A percentile compares a stretch with the other conserved stretches of the same genome.
Evolutionary conservation across 129 eudicot species (phyloP).

Genomic region (Artemisia tridentata): DNA sequence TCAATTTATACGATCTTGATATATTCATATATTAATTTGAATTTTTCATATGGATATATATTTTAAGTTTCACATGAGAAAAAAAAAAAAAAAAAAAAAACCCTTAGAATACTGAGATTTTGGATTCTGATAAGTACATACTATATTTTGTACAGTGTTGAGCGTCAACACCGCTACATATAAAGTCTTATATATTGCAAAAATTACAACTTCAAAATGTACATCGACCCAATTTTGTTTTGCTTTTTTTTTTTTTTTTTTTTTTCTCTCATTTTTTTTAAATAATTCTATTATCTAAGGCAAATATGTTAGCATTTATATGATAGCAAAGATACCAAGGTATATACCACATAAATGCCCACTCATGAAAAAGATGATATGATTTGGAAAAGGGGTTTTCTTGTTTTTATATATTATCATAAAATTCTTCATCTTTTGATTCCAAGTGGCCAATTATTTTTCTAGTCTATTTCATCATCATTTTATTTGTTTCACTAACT

Average conservation of each 20-base stretch:
- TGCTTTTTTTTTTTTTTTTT: background rate
- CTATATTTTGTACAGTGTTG: too few species aligned
- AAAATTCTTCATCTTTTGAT: constrained; percentile 20
- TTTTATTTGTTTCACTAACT: background rate
- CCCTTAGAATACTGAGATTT: too few species aligned
- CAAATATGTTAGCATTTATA: background rate
- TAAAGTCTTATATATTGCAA: too few species aligned
- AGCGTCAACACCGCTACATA: too few species aligned
- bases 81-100: too few species aligned
- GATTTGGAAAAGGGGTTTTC: constrained; percentile 31
- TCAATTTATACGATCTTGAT: too few species aligned
- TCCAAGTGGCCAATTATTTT: constrained; percentile 28
- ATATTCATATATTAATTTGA: background rate
- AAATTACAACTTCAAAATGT: too few species aligned
- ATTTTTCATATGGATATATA: too few species aligned
- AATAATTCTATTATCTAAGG: background rate
- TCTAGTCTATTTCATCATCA: constrained; percentile 20
- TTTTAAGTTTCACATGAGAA: too few species aligned
- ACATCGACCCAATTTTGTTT: too few species aligned
- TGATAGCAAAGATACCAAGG: constrained; percentile 25
- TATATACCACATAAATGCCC: constrained; percentile 39
- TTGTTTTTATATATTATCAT: constrained; percentile 44
- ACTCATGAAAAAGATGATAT: constrained; percentile 43
- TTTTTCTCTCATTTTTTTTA: background rate
- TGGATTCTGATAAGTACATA: too few species aligned